These are phyloP conservation scores for Tausonia pullulans DNA, from an alignment of 1,284 basidiomycete species.

Conservation along the genomic window DNA sequence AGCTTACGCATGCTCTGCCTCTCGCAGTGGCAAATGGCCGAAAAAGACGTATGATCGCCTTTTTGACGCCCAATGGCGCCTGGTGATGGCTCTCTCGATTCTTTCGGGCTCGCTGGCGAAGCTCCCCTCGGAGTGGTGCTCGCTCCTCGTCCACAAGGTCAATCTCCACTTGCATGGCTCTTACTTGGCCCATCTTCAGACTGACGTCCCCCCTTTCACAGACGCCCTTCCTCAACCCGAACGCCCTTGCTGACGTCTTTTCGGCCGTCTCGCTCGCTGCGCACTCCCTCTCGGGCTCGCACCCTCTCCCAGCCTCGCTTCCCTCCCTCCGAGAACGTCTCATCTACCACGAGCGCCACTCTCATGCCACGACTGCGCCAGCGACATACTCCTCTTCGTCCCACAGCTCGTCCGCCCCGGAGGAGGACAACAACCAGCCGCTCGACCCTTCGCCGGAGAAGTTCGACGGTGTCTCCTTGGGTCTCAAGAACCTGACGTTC, in stretches of 20 bases:
- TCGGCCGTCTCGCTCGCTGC: constrained; percentile 2
- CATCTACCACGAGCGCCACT: constrained; percentile 11
- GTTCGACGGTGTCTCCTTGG: constrained; percentile 1
- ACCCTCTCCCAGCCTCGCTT: constrained; percentile 11
- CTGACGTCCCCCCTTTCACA: background rate
- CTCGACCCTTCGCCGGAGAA: background rate
- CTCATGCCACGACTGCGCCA: background rate
- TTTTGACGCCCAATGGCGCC: constrained; percentile 21
- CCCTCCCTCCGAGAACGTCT: constrained; percentile 7
- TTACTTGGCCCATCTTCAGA: background rate
- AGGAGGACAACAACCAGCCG: background rate
- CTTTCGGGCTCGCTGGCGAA: constrained; percentile 22
- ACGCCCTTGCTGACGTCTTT: constrained; percentile 8
- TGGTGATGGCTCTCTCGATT: constrained; percentile 26
- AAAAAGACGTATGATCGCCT: constrained; percentile 26
- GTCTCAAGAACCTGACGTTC: constrained; percentile 4
- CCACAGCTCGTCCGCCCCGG: background rate
- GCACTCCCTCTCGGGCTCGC: background rate
- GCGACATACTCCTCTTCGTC: background rate
- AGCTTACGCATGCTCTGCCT: background rate
- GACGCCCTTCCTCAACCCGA: constrained; percentile 14
- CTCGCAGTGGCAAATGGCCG: constrained; percentile 32
- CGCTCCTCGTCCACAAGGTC: constrained; percentile 2
- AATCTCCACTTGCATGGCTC: background rate
- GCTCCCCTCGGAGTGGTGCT: constrained; percentile 5